Evolutionary conservation across 495 filamentous ascomycete genomes (phyloP), one percentile per base, ranked within the genome.

Genomic region (Xylaria flabelliformis): DNA sequence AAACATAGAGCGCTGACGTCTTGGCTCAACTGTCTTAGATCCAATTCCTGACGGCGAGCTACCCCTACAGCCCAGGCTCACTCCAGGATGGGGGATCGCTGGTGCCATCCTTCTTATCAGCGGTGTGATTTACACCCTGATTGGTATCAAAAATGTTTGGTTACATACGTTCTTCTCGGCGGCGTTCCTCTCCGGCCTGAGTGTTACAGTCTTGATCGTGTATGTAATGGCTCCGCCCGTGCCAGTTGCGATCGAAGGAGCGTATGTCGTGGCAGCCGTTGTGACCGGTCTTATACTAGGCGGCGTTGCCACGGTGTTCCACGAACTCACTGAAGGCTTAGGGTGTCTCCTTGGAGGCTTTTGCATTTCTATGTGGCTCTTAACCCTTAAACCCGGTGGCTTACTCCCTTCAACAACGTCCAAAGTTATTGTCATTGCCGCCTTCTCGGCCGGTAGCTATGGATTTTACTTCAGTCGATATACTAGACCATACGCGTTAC

Each of bases 211-310:
- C 26, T 82, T 98, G 10, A 95, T 98, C 72, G 80, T 96, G 56
- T 98, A 98, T 77, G 92, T 98, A 59, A 96, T 95, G 91, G 91
- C 85, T 63, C 91, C 90, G 2, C 94, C 95, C 0, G 88, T 97
- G 59, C 86, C 82, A 72, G 82, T 91, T 75, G 94, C 89, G 0
- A 84, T 97, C 9, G 93, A 97, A 80, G 95, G 95, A 51, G 95
- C 91, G 36, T 98, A 96, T 77, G 87, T 98, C 29, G 93, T 96
- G 4, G 95, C 94, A 12, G 89, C 88, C 19, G 86, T 91, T 48
- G 83, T 93, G 70, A 92, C 94, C 6, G 95, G 95, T 6, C 71
- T 90, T 1, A 87, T 94, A 29, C 89, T 97, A 67, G 95, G 95
- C 8, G 92, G 85, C 19, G 80, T 92, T 9, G 89, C 94, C 0